Percentiles rank a stretch among this genome's conserved stretches.
Evolutionary conservation across 2,329 filamentous ascomycete species (phyloP).

Genomic region (Fonsecaea nubica): DNA sequence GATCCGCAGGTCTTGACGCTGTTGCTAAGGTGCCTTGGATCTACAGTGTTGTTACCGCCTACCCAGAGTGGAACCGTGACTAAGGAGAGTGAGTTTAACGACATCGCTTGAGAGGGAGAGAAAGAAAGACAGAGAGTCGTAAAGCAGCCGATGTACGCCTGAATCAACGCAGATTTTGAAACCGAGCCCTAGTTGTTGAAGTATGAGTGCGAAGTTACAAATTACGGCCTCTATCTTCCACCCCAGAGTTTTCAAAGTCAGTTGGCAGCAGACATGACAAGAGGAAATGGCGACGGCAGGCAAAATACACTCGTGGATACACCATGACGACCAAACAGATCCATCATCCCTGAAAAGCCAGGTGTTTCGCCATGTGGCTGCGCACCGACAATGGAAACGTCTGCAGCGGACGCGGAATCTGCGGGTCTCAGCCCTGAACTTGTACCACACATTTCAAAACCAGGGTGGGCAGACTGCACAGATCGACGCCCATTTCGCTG

Average conservation of each 20-base stretch:
- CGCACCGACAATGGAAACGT: slow-evolving; percentile 23
- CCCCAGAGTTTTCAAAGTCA: not conserved
- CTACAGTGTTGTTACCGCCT: not conserved
- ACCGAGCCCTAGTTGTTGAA: not conserved
- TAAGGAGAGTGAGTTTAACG: not conserved
- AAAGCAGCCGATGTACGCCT: not conserved
- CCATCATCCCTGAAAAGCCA: slow-evolving; percentile 20
- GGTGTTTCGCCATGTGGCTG: slow-evolving; percentile 25
- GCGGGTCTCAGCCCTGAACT: slow-evolving; percentile 14
- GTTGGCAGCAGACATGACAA: not conserved
- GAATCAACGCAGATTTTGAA: not conserved
- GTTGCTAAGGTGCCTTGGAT: not conserved
- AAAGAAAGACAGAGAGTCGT: not conserved
- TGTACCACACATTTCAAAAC: slow-evolving; percentile 15
- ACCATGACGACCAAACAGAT: slow-evolving; percentile 17
- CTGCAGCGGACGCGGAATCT: slow-evolving; percentile 21
- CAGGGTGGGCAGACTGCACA: not conserved
- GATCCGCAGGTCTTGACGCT: not conserved
- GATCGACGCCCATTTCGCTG: slow-evolving; percentile 7
- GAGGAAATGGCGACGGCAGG: slow-evolving; percentile 8
- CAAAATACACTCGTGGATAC: slow-evolving; percentile 21
- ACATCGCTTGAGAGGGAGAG: not conserved
- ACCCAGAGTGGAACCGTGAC: not conserved
- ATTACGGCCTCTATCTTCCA: not conserved
- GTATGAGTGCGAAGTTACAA: not conserved